Evolutionary conservation across 805 yeast genomes (phyloP).

Genomic region (Candida tibetensis): DNA sequence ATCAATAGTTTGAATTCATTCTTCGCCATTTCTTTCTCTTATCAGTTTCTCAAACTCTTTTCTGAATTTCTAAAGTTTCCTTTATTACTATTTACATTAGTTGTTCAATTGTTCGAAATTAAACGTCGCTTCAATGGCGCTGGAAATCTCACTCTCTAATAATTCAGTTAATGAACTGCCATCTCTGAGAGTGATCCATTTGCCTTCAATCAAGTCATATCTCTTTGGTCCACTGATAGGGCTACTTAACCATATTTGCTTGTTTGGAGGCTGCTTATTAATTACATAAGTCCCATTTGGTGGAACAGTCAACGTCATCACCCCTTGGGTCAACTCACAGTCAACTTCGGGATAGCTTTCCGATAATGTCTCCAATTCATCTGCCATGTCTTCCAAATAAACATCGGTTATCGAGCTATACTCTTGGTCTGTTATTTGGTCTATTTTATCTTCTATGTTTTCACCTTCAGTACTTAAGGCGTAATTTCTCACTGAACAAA

Average conservation of each 20-base stretch:
- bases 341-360: conserved; percentile 66
- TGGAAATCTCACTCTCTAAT: conserved; percentile 28
- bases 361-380: conserved; percentile 63
- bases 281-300: conserved; percentile 83
- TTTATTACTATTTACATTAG: conserved; percentile 1
- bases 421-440: conserved; percentile 43
- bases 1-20: too few relatives aligned
- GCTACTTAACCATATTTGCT: conserved; percentile 93
- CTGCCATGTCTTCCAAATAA: conserved; percentile 67
- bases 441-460: conserved; percentile 50
- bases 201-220: conserved; percentile 63
- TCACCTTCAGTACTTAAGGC: conserved; percentile 51
- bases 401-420: conserved; percentile 66
- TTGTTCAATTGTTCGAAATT: conserved; percentile 10
- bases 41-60: too few relatives aligned
- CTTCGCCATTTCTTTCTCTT: too few relatives aligned
- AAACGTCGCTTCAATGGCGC: conserved; percentile 17
- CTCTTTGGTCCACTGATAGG: conserved; percentile 91
- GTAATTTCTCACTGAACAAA: conserved; percentile 12
- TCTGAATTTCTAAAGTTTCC: too few relatives aligned
- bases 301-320: conserved; percentile 69
- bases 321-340: conserved; percentile 83
- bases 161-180: conserved; percentile 32
- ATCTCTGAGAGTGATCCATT: conserved; percentile 82
- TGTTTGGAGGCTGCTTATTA: conserved; percentile 96